Evolutionary conservation across 1,284 basidiomycete genomes (phyloP), one percentile per base, ranked within the genome.

Genomic region (Sparassis latifolia): DNA sequence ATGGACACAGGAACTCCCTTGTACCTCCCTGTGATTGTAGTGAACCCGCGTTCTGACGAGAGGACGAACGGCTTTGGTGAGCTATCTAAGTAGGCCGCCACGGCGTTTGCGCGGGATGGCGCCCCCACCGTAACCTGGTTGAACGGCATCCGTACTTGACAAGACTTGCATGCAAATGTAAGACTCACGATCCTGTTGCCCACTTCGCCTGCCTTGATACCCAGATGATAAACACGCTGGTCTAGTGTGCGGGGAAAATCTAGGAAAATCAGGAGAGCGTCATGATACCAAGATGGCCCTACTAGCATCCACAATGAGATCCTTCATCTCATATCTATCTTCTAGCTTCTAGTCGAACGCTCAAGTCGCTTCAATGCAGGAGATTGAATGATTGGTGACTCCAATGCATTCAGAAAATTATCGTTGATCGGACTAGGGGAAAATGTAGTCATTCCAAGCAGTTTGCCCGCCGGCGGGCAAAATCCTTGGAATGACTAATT

Each of bases 1-100:
- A 92, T 78, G 10, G 83, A 86, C 33, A 92, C 65, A 4, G 89
- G 87, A 3, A 77, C 66, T 43, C 78, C 79, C 43, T 78, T 75
- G 71, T 84, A 92, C 38, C 81, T 75, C 9, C 90, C 90, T 3
- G 89, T 92, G 55, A 90, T 79, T 3, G 87, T 92, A 52, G 86
- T 68, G 67, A 91, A 92, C 5, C 89, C 88, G 47, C 89, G 76
- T 58, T 90, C 87, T 20, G 86, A 88, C 42, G 72, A 71, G 45
- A 88, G 67, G 54, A 75, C 73, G 65, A 91, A 90, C 0, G 77
- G 75, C 47, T 71, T 68, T 1, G 81, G 82, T 29, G 62, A 57
- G 20, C 68, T 63, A 68, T 92, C 89, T 43, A 92, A 72, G 56
- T 73, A 72, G 29, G 67, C 63, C 28, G 84, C 81, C 52, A 92